A percentile compares a stretch with the other conserved stretches of the same genome.
Conservation (phyloP, 2,329 filamentous ascomycete species). For the Diplocarpon mali region DNA sequence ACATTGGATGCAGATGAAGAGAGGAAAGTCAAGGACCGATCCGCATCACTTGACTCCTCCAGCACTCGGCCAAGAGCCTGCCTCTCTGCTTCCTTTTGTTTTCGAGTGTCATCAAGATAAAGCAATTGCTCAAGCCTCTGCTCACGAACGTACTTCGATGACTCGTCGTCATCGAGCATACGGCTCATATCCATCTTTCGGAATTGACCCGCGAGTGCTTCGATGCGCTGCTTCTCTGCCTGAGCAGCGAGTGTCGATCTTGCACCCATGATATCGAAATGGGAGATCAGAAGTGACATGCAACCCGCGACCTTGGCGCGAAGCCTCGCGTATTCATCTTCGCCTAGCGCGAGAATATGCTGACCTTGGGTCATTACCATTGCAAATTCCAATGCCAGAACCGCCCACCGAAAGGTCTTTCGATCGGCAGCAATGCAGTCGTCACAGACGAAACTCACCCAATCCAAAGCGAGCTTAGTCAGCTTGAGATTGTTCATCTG, state of each 20-base stretch:
- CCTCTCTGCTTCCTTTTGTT: conserved; percentile 71
- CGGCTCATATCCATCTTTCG: conserved; percentile 68
- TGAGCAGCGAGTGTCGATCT: conserved; percentile 87
- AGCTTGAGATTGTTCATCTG: conserved; percentile 97
- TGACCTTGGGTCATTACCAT: conserved; percentile 95
- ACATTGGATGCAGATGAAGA: conserved; percentile 93
- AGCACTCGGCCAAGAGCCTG: conserved; percentile 83
- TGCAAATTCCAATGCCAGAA: conserved; percentile 86
- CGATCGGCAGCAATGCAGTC: conserved; percentile 90
- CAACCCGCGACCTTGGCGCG: conserved; percentile 87
- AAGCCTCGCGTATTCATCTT: conserved; percentile 74
- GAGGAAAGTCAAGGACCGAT: conserved; percentile 85
- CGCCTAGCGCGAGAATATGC: conserved; percentile 82
- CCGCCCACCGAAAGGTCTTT: conserved; percentile 95
- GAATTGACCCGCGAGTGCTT: conserved; percentile 66
- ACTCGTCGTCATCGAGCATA: conserved; percentile 73
- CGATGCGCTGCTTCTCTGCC: conserved; percentile 80
- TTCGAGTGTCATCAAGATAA: conserved; percentile 67
- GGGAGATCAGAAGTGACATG: conserved; percentile 93
- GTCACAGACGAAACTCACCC: conserved; percentile 96
- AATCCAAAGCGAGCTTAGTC: conserved; percentile 85
- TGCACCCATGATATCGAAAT: conserved; percentile 98
- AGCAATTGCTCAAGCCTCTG: conserved; percentile 64
- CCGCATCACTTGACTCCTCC: conserved; percentile 90
- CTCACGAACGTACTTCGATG: conserved; percentile 59